Evolutionary conservation across 1,284 basidiomycete genomes (phyloP).

Genomic region (Agroathelia rolfsii): DNA sequence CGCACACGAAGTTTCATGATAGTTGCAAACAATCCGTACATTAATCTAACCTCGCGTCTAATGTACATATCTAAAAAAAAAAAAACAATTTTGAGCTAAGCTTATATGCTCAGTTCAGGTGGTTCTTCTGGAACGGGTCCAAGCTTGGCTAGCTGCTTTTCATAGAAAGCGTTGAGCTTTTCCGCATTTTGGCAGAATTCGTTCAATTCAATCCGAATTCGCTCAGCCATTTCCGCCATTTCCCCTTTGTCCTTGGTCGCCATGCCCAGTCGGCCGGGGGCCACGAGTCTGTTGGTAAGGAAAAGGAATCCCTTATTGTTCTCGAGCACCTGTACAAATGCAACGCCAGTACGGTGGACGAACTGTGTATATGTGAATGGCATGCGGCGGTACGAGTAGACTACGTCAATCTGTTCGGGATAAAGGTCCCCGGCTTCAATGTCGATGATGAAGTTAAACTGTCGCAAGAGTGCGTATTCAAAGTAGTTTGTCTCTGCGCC

Average conservation of each 20-base stretch:
- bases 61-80: too few species aligned
- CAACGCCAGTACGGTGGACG: constrained; percentile 79
- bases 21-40: too few species aligned
- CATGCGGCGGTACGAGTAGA: constrained; percentile 79
- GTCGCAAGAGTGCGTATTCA: constrained; percentile 69
- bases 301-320: constrained; percentile 75
- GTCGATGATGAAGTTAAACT: constrained; percentile 79
- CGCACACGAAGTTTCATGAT: constrained; percentile 55
- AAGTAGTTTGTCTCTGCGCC: constrained; percentile 67
- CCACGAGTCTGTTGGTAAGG: constrained; percentile 78
- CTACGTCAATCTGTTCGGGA: constrained; percentile 72
- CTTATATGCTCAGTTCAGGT: constrained; percentile 40
- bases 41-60: too few species aligned
- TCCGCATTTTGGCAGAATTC: constrained; percentile 57
- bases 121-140: constrained; percentile 48
- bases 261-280: constrained; percentile 49
- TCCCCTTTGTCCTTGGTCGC: constrained; percentile 41
- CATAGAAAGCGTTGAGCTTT: constrained; percentile 56
- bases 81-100: too few species aligned
- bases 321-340: constrained; percentile 81
- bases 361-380: constrained; percentile 80
- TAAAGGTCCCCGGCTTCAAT: constrained; percentile 75
- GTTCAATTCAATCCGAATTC: constrained; percentile 49
- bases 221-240: constrained; percentile 44
- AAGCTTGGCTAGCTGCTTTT: constrained; percentile 52